These are phyloP conservation scores for Paramecium primaurelia DNA, from an alignment of 73 alveolate genomes.

Conservation along the genomic window DNA sequence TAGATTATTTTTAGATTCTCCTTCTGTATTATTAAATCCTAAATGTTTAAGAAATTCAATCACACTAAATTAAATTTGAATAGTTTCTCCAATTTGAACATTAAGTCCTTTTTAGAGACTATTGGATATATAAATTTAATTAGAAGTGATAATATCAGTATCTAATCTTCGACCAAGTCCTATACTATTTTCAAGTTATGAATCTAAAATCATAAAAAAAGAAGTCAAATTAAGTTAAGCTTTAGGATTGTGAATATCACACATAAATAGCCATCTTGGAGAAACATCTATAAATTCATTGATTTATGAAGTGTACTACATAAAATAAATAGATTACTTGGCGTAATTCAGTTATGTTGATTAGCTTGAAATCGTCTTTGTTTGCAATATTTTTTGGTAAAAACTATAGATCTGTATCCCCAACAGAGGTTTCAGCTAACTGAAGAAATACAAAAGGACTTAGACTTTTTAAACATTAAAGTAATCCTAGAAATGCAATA, in stretches of 20 bases:
- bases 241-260: not conserved
- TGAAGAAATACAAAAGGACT: constrained; percentile 85
- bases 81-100: not conserved
- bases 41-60: not conserved
- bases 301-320: not conserved
- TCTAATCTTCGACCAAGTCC: constrained; percentile 49
- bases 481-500: constrained; percentile 84
- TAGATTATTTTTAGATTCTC: not conserved
- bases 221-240: not conserved
- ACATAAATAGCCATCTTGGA: constrained; percentile 77
- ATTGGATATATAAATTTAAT: not conserved
- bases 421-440: constrained; percentile 85
- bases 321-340: not conserved
- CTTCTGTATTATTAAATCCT: not conserved
- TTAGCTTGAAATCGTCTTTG: not conserved
- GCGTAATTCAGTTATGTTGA: not conserved
- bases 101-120: not conserved
- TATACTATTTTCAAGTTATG: not conserved
- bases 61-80: not conserved
- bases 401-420: constrained; percentile 87
- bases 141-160: not conserved
- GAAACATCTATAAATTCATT: constrained; percentile 70
- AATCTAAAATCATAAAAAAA: not conserved
- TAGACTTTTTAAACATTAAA: constrained; percentile 74
- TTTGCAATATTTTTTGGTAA: constrained; percentile 64